Evolutionary conservation across 2,329 filamentous ascomycete genomes (phyloP), one percentile per base, ranked within the genome.

Genomic region (Pseudogymnoascus sp.): DNA sequence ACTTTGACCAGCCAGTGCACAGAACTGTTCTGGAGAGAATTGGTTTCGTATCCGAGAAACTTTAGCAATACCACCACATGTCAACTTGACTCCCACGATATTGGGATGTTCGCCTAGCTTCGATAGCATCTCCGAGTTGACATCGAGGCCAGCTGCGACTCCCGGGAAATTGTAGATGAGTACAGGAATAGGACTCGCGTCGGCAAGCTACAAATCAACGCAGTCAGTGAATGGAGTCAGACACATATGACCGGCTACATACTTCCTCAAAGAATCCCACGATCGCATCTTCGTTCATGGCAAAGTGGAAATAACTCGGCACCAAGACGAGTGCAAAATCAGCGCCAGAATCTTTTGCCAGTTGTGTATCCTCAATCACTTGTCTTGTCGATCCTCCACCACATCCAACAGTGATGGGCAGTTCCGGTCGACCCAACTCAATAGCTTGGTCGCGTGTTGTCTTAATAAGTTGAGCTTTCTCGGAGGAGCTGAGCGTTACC

Each of bases 1-100:
- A 1, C 83, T 85, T 75, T 91, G 88, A 0, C 89, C 89, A 41
- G 61, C 67, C 8, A 66, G 55, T 2, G 63, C 61, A 55, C 61
- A 61, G 60, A 67, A 67, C 11, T 79, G 73, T 1, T 82, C 78
- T 0, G 80, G 73, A 0, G 79, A 73, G 63, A 88, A 79, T 3
- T 73, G 78, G 64, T 74, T 79, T 76, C 77, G 66, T 78, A 67
- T 75, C 74, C 70, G 75, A n/a, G 80, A 79, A 45, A 79, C 73
- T 65, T 79, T 80, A 4, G 74, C 78, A 62, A 74, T 72, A 28
- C 69, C 70, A 5, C 74, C 74, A 62, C 74, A 76, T 1, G 73
- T 76, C 60, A 76, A 66, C 64, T 76, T 75, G 16, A 73, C 72
- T 1, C 69, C 74, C 11, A 71, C 69, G 59, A 75, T 76, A 66